Evolutionary conservation across 352 stramenopile species (phyloP), one percentile per base, ranked within the genome.

Genomic region (Pelagophyceae sp.): DNA sequence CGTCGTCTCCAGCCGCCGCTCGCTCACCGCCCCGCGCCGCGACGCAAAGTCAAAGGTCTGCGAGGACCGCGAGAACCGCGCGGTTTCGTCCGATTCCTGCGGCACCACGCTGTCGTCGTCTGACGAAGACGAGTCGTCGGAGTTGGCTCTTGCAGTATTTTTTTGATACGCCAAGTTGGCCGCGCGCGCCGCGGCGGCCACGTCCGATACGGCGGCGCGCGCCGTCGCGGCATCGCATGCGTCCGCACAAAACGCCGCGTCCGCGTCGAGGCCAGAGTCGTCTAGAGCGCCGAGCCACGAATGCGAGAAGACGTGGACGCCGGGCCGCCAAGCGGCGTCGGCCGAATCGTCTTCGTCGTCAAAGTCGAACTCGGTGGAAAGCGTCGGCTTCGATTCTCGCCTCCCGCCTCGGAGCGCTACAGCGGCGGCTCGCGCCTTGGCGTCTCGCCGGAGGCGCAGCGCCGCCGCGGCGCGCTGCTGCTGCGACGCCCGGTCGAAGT

Each of bases 291-390:
- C n/a, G n/a, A n/a, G 6, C 67, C 67, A 74, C 33, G 33, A 3
- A 37, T 74, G 67, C 25, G 17, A 74, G n/a, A 74, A 74, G 67
- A 74, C 67, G 67, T 3, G 3, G 67, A 20, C 35, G 5, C 58
- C 23, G 11, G 58, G 23, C 11, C 45, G 45, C 23, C 29, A 67
- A 11, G 5, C 11, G 5, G 27, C 15, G 17, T 74, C 11, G 3
- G 11, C 11, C n/a, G n/a, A n/a, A n/a, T n/a, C n/a, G 45, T 54
- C 45, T 54, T 54, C 45, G 11, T 54, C 67, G 17, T 33, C 38
- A 3, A n/a, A 58, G 2, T n/a, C n/a, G n/a, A n/a, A n/a, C n/a
- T n/a, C n/a, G n/a, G n/a, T n/a, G n/a, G n/a, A n/a, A n/a, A n/a
- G n/a, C n/a, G n/a, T 5, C 67, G 35, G 33, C 67, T 2, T 33